phyloP scores from a whole-genome alignment of 1,284 basidiomycete species.

The Earliella scabrosa region DNA sequence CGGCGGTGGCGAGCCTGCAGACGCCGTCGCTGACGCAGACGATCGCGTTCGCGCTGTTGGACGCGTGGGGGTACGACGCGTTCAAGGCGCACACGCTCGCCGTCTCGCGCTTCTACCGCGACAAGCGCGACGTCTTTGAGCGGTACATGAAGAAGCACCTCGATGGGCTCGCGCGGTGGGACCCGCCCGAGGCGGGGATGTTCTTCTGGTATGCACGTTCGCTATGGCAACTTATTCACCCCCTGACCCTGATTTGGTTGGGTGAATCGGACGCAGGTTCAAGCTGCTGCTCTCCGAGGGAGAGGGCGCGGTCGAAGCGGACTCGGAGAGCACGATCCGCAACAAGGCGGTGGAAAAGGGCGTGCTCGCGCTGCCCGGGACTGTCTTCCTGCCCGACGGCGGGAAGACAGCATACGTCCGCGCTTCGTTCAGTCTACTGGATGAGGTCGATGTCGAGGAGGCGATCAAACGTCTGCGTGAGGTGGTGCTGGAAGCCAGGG shows the following conservation, averaged over 20 bases:
- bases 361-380: constrained; percentile 90
- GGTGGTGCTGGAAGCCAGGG: constrained; percentile 53
- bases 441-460: constrained; percentile 75
- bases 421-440: constrained; percentile 78
- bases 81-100: constrained; percentile 76
- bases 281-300: constrained; percentile 55
- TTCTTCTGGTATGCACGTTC: constrained; percentile 75
- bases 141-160: constrained; percentile 76
- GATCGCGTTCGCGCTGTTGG: constrained; percentile 72
- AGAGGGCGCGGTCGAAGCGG: constrained; percentile 53
- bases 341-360: constrained; percentile 82
- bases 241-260: too few relatives aligned
- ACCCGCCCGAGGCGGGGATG: constrained; percentile 87
- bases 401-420: constrained; percentile 76
- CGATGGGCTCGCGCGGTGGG: constrained; percentile 82
- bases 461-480: constrained; percentile 72
- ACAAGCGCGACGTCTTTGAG: constrained; percentile 85
- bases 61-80: constrained; percentile 80
- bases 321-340: constrained; percentile 78
- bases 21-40: constrained; percentile 80
- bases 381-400: constrained; percentile 76
- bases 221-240: too few relatives aligned
- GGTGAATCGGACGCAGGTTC: constrained; percentile 69
- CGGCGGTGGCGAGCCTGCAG: constrained; percentile 80
- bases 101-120: constrained; percentile 83